Evolutionary conservation across 805 yeast genomes (phyloP).

Genomic region (Schizosaccharomyces japonicus): DNA sequence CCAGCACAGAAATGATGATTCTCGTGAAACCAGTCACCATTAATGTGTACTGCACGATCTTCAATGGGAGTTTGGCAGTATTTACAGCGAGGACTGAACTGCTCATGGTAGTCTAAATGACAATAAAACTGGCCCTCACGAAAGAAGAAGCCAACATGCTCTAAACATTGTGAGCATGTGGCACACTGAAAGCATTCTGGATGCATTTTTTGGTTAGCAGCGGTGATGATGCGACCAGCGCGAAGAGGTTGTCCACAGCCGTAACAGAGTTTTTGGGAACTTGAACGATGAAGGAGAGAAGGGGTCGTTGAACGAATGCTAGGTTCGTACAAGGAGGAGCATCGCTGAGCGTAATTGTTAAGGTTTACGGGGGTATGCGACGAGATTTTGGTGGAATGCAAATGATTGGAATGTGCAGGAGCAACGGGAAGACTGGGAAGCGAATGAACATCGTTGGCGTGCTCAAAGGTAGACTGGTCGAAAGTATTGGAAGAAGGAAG

Average conservation of each 20-base stretch:
- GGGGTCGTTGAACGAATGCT: neutral
- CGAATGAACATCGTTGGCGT: too few relatives aligned
- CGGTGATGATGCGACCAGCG: slow-evolving; percentile 8
- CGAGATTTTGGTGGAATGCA: too few relatives aligned
- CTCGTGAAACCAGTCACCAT: slow-evolving; percentile 14
- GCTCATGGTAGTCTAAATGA: slow-evolving; percentile 16
- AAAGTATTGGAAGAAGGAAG: too few relatives aligned
- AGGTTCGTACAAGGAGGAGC: too few relatives aligned
- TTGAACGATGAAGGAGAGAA: neutral
- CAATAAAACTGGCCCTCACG: slow-evolving; percentile 13
- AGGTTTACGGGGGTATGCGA: too few relatives aligned
- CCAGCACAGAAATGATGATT: slow-evolving; percentile 17
- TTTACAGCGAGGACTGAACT: slow-evolving; percentile 15
- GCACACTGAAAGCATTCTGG: slow-evolving; percentile 10
- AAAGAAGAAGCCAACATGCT: slow-evolving; percentile 10
- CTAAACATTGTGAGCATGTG: slow-evolving; percentile 8
- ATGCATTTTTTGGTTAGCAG: slow-evolving; percentile 9
- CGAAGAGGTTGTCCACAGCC: slow-evolving; percentile 7
- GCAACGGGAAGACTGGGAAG: too few relatives aligned
- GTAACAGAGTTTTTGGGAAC: slow-evolving; percentile 6
- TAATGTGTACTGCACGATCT: slow-evolving; percentile 13
- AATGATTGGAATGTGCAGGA: too few relatives aligned
- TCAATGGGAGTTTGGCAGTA: slow-evolving; percentile 16
- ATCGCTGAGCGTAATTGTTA: too few relatives aligned
- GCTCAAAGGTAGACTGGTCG: too few relatives aligned